A percentile compares a stretch with the other conserved stretches of the same genome.
Conservation (phyloP, 352 stramenopile species). For the Pythium chondricola region DNA sequence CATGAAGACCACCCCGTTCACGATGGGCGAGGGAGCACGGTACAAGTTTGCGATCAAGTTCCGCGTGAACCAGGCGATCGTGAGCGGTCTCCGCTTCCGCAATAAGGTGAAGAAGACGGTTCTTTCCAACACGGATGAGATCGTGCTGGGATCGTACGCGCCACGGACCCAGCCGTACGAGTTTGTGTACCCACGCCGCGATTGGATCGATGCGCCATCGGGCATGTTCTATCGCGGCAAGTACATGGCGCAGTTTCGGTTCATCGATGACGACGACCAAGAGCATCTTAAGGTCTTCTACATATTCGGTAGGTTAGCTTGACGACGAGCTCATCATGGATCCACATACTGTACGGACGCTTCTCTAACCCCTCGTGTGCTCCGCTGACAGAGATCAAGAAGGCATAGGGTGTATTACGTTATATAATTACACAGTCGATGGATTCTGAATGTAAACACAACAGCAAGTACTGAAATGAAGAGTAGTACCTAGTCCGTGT, state of each 20-base stretch:
- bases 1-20: constrained; percentile 68
- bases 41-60: constrained; percentile 86
- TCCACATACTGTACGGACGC: background rate
- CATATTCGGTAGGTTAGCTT: constrained; percentile 54
- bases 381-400: constrained; percentile 67
- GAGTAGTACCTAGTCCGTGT: background rate
- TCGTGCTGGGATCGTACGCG: constrained; percentile 82
- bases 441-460: background rate
- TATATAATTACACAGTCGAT: background rate
- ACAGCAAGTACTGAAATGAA: background rate
- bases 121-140: constrained; percentile 62
- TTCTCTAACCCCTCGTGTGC: no score
- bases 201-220: constrained; percentile 78
- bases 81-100: constrained; percentile 77
- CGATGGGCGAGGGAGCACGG: constrained; percentile 61
- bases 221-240: constrained; percentile 85
- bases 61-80: constrained; percentile 79
- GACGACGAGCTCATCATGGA: background rate
- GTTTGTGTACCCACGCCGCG: constrained; percentile 74
- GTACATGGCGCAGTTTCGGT: constrained; percentile 77
- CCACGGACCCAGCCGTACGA: constrained; percentile 66
- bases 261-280: constrained; percentile 58
- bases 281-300: constrained; percentile 74
- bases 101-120: constrained; percentile 87
- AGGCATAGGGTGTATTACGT: constrained; percentile 13